Conservation (phyloP, 768 basidiomycete genomes). For the Saitozyma podzolica region DNA sequence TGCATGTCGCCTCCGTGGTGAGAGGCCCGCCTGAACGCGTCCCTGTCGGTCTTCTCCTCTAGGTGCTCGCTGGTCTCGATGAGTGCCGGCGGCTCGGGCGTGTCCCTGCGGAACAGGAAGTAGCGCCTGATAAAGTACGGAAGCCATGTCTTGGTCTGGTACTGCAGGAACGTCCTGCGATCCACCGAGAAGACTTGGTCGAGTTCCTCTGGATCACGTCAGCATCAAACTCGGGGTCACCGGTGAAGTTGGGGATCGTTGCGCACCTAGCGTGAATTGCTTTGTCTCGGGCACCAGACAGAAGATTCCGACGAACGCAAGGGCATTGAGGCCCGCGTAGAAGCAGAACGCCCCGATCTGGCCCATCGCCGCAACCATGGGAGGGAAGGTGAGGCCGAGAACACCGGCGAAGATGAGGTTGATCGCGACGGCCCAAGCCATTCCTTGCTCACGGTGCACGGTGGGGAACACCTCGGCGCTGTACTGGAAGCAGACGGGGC, state of each 20-base stretch:
- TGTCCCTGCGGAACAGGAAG: neutral
- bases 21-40: too few species aligned
- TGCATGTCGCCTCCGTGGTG: too few species aligned
- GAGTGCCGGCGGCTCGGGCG: too few species aligned
- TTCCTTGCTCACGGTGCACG: slow-evolving; percentile 75
- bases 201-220: neutral
- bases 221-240: too few species aligned
- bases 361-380: neutral
- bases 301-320: slow-evolving; percentile 38
- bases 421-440: slow-evolving; percentile 66
- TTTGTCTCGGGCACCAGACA: slow-evolving; percentile 22
- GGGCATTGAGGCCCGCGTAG: slow-evolving; percentile 50
- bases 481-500: slow-evolving; percentile 79
- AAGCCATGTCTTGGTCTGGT: neutral
- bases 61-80: too few species aligned
- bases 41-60: too few species aligned
- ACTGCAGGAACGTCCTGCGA: neutral
- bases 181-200: neutral
- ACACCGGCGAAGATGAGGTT: slow-evolving; percentile 41
- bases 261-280: neutral
- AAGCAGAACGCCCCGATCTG: slow-evolving; percentile 23
- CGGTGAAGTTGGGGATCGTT: neutral
- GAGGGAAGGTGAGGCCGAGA: slow-evolving; percentile 29
- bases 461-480: slow-evolving; percentile 91
- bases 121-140: slow-evolving; percentile 1